phyloP scores from a whole-genome alignment of 2,329 filamentous ascomycete species.

The Cladosporium halotolerans region DNA sequence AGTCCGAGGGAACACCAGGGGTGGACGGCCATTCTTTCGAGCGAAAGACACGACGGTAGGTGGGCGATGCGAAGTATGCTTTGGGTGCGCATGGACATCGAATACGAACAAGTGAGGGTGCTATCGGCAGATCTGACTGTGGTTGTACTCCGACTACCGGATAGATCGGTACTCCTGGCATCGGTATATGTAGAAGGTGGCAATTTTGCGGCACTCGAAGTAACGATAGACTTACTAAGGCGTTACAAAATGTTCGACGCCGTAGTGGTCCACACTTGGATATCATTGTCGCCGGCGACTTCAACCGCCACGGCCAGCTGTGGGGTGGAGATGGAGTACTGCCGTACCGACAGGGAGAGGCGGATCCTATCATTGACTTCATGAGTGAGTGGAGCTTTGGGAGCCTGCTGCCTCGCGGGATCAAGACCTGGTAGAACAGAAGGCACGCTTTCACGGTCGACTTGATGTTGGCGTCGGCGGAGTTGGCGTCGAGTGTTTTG shows the following conservation, averaged over 20 bases:
- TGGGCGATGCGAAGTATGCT: neutral
- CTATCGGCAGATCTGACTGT: neutral
- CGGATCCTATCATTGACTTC: too few relatives aligned
- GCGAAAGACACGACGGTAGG: neutral
- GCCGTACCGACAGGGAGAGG: too few relatives aligned
- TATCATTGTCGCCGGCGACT: neutral
- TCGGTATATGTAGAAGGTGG: neutral
- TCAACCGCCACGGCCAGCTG: too few relatives aligned
- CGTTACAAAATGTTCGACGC: too few relatives aligned
- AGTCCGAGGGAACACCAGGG: too few relatives aligned
- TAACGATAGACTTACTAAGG: too few relatives aligned
- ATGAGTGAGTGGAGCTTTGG: too few relatives aligned
- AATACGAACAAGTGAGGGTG: neutral
- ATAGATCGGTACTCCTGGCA: neutral
- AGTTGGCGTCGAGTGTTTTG: neutral
- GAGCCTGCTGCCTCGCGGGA: slow-evolving; percentile 25
- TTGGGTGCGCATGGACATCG: neutral
- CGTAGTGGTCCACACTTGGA: neutral
- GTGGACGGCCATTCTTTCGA: neutral
- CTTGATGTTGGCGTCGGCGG: neutral
- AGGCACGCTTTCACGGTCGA: neutral
- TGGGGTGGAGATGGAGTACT: too few relatives aligned
- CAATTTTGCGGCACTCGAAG: too few relatives aligned
- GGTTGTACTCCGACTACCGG: neutral
- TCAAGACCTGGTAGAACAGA: neutral